Percentiles rank a stretch among this genome's conserved stretches.
These are phyloP conservation scores for Alopecurus myosuroides DNA, from an alignment of 176 grass and related monocot species.

Conservation along the genomic window DNA sequence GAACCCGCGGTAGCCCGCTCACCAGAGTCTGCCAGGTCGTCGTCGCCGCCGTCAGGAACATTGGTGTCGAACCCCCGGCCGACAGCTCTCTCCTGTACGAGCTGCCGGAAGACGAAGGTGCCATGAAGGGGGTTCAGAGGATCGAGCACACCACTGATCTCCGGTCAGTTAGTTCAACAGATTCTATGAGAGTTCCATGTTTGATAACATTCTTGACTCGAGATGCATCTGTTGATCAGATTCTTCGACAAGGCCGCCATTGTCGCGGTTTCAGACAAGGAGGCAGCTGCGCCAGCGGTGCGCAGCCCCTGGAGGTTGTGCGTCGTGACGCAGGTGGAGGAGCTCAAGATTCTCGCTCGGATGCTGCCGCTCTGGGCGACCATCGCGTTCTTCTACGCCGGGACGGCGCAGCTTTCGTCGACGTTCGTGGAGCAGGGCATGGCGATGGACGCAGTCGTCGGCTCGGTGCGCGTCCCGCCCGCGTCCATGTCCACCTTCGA, in stretches of 20 bases:
- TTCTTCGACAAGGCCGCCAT: constrained; percentile 30
- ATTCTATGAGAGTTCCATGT: neutral
- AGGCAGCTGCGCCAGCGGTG: neutral
- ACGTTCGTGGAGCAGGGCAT: constrained; percentile 28
- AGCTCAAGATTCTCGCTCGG: no score
- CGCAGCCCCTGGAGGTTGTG: constrained; percentile 15
- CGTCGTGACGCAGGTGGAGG: constrained; percentile 22
- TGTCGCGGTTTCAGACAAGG: neutral
- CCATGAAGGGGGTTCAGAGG: neutral
- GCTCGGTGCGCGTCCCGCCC: no score
- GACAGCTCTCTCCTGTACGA: constrained; percentile 7
- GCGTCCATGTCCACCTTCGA: no score
- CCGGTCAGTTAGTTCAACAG: neutral
- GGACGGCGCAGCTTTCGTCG: neutral
- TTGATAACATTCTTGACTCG: neutral
- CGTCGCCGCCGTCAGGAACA: no score
- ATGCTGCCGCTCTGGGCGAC: constrained; percentile 23
- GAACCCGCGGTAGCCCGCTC: neutral
- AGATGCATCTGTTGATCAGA: neutral
- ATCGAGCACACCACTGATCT: neutral
- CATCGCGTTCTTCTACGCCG: constrained; percentile 13
- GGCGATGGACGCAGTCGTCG: constrained; percentile 5
- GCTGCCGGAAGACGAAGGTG: neutral
- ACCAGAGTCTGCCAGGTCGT: no score
- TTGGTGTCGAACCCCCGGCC: neutral